Conservation (phyloP, 805 yeast species). For the Candida palmyrensis region DNA sequence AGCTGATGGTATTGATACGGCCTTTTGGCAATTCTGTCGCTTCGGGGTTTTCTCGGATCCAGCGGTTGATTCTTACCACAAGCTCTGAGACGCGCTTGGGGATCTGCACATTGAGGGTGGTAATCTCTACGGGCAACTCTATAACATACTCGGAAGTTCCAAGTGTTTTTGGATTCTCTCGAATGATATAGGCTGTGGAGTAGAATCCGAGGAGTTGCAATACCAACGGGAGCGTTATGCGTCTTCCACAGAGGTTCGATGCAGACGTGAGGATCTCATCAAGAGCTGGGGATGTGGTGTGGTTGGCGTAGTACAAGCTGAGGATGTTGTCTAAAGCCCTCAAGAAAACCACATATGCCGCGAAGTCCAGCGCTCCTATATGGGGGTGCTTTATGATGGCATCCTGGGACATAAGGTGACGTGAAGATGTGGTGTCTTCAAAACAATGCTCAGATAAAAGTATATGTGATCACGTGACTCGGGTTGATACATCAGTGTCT, state of each 20-base stretch:
- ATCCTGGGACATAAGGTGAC: no score
- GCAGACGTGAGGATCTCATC: slow-evolving; percentile 16
- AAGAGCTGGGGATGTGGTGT: slow-evolving; percentile 22
- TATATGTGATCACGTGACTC: no score
- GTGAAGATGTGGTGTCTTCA: no score
- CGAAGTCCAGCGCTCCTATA: background rate
- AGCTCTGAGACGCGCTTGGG: slow-evolving; percentile 5
- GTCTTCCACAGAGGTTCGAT: slow-evolving; percentile 11
- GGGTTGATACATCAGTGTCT: no score
- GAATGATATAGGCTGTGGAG: slow-evolving; percentile 11
- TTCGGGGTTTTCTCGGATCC: slow-evolving; percentile 5
- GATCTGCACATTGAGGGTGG: slow-evolving; percentile 9
- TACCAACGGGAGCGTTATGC: slow-evolving; percentile 15
- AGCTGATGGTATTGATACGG: background rate
- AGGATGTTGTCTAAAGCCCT: slow-evolving; percentile 29
- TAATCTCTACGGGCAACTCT: slow-evolving; percentile 8
- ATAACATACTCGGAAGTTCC: slow-evolving; percentile 3
- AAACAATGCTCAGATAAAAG: no score
- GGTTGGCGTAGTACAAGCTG: slow-evolving; percentile 28
- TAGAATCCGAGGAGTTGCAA: slow-evolving; percentile 14
- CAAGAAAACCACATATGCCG: slow-evolving; percentile 4
- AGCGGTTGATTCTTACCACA: background rate
- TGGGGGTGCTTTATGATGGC: background rate
- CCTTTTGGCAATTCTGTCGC: background rate
- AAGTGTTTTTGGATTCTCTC: slow-evolving; percentile 2